Base-by-base conservation (phyloP, 2,329 filamentous ascomycete genomes). In the Ramularia collo-cygni region DNA sequence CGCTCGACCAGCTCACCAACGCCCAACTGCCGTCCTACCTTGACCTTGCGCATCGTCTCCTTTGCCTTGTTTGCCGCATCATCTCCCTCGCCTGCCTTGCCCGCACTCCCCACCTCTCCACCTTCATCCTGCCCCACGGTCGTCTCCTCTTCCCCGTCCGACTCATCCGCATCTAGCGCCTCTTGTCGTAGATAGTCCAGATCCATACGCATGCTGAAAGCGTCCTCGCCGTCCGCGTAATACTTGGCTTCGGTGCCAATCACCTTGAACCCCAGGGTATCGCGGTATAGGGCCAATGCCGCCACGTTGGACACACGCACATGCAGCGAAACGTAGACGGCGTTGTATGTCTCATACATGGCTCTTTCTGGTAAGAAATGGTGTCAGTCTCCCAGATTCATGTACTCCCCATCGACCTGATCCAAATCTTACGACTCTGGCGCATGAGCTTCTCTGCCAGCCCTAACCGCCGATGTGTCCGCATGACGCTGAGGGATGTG, bases 361-460 rank as follows among this genome's bases (percentile, higher is more conserved):
- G 92, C 92, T 56, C 86, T 77, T 13, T 3, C 2, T 15, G 6
- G 24, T 50, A 38, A 50, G 44, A 39, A n/a, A n/a, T n/a, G n/a
- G n/a, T 27, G 8, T 15, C n/a, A 3, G 13, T 15, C 13, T 17
- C 8, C n/a, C 9, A 9, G 7, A n/a, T 10, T 7, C 4, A 18
- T 2, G 9, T 10, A 2, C n/a, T 9, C 6, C 37, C 8, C 27
- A 78, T n/a, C n/a, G n/a, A n/a, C n/a, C n/a, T n/a, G n/a, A n/a
- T n/a, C n/a, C n/a, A n/a, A n/a, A n/a, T n/a, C 85, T 38, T 74
- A 93, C 87, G 90, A 56, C 83, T 88, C 72, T 96, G 92, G 37
- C 89, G 74, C 92, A 98, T 98, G 54, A 98, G 70, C 71, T 95
- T 93, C 75, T 98, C 92, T 6, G 92, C 92, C 52, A 98, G 85